phyloP scores from a whole-genome alignment of 192 early-diverging fungal species.

The Coemansia furcata region DNA sequence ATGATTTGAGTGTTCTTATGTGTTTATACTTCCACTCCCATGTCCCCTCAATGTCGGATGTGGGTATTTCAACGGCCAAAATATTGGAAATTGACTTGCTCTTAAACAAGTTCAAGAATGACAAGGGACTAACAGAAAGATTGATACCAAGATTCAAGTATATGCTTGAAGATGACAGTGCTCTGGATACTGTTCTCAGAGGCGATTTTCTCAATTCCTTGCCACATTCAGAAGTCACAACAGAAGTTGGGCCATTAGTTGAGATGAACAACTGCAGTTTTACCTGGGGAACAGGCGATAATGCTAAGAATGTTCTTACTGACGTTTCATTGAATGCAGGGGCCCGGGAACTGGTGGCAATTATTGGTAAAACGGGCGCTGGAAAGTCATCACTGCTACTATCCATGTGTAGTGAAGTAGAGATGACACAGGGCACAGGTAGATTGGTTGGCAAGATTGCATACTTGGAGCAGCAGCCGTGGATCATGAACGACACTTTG shows the following conservation, averaged over 20 bases:
- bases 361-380: slow-evolving; percentile 59
- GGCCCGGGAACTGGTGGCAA: slow-evolving; percentile 52
- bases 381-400: slow-evolving; percentile 64
- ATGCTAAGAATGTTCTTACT: not conserved
- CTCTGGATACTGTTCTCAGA: slow-evolving; percentile 11
- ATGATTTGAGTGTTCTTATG: slow-evolving; percentile 9
- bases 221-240: not conserved
- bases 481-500: slow-evolving; percentile 57
- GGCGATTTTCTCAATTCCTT: slow-evolving; percentile 30
- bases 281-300: not conserved
- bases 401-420: slow-evolving; percentile 57
- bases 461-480: slow-evolving; percentile 25
- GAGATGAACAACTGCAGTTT: slow-evolving; percentile 19
- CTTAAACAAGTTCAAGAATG: not conserved
- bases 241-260: not conserved
- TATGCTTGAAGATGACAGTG: not conserved
- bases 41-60: not conserved
- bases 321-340: slow-evolving; percentile 6
- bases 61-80: slow-evolving; percentile 21
- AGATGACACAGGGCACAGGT: slow-evolving; percentile 34
- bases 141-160: not conserved
- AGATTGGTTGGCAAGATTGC: slow-evolving; percentile 19
- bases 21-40: slow-evolving; percentile 4
- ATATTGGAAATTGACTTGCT: slow-evolving; percentile 17
- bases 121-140: not conserved